phyloP scores from a whole-genome alignment of 2,329 filamentous ascomycete species.

The Acephala macrosclerotiorum region DNA sequence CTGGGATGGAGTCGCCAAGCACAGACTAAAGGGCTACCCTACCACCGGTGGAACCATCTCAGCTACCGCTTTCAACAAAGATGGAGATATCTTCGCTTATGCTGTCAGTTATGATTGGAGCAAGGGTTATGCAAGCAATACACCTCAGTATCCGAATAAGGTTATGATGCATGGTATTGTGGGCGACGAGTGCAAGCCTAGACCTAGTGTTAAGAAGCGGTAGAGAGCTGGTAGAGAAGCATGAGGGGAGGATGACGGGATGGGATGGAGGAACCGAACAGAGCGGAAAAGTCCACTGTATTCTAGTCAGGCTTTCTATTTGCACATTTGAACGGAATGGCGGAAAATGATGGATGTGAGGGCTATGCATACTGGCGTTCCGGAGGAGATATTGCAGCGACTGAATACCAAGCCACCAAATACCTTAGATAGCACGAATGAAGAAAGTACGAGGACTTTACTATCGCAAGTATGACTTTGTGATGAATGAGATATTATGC shows the following conservation, averaged over 20 bases:
- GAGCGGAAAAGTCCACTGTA: conserved; percentile 19
- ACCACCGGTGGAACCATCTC: conserved; percentile 86
- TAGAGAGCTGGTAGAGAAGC: no score
- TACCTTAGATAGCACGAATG: conserved; percentile 29
- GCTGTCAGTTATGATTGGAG: conserved; percentile 98
- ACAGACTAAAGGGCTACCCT: conserved; percentile 88
- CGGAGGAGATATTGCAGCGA: conserved; percentile 28
- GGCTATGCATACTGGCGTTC: conserved; percentile 33
- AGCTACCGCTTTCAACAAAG: conserved; percentile 88
- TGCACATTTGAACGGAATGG: conserved; percentile 15
- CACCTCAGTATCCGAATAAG: conserved; percentile 75
- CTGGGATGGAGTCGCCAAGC: conserved; percentile 93
- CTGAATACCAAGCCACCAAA: conserved; percentile 32
- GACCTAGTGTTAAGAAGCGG: conserved; percentile 47
- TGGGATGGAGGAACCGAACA: not conserved
- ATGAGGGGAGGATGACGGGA: not conserved
- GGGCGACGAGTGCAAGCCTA: conserved; percentile 68
- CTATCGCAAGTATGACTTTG: not conserved
- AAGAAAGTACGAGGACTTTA: conserved; percentile 1
- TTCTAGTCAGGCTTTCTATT: conserved; percentile 22
- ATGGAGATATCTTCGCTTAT: conserved; percentile 84
- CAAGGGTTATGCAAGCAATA: conserved; percentile 92
- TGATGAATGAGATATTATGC: not conserved
- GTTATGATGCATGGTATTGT: conserved; percentile 83
- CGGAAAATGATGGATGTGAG: conserved; percentile 24